These are phyloP conservation scores for Viola odorata DNA, from an alignment of 345 rosid species.

Conservation along the genomic window DNA sequence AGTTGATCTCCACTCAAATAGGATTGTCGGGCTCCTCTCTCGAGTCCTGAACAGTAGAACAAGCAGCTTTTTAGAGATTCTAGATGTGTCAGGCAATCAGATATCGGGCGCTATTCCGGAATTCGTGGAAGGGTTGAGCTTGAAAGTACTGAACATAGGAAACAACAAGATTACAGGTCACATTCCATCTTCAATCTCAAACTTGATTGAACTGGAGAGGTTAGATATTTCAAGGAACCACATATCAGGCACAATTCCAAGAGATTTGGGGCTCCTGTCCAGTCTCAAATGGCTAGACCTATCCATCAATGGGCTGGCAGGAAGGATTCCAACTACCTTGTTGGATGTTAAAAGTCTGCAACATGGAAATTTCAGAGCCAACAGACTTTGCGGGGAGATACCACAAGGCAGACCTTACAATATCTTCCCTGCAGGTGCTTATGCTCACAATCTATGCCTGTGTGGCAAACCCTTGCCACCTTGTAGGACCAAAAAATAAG, in stretches of 20 bases:
- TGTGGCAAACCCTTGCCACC: slow-evolving; percentile 89
- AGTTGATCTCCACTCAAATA: slow-evolving; percentile 66
- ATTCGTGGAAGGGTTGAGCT: slow-evolving; percentile 48
- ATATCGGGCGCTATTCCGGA: slow-evolving; percentile 70
- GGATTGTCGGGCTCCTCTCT: slow-evolving; percentile 57
- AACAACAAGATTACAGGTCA: slow-evolving; percentile 71
- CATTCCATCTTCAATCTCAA: slow-evolving; percentile 72
- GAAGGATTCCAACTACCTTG: slow-evolving; percentile 67
- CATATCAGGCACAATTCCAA: slow-evolving; percentile 63
- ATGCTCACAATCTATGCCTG: slow-evolving; percentile 84
- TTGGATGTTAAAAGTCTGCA: slow-evolving; percentile 40
- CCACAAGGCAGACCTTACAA: slow-evolving; percentile 89
- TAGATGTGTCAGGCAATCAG: slow-evolving; percentile 60
- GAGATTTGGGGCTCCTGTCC: slow-evolving; percentile 43
- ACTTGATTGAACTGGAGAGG: slow-evolving; percentile 53
- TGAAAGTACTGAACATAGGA: slow-evolving; percentile 64
- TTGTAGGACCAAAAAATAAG: slow-evolving; percentile 42
- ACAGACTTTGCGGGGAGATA: slow-evolving; percentile 81
- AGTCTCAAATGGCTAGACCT: slow-evolving; percentile 77
- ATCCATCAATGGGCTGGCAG: slow-evolving; percentile 60
- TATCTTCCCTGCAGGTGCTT: slow-evolving; percentile 70
- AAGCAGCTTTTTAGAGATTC: slow-evolving; percentile 57
- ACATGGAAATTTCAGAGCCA: slow-evolving; percentile 83
- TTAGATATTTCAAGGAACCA: slow-evolving; percentile 73
- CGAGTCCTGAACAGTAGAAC: slow-evolving; percentile 64